Evolutionary conservation across 1,284 basidiomycete species (phyloP), one percentile per base, ranked within the genome.

Genomic region (Puccinia novopanici): DNA sequence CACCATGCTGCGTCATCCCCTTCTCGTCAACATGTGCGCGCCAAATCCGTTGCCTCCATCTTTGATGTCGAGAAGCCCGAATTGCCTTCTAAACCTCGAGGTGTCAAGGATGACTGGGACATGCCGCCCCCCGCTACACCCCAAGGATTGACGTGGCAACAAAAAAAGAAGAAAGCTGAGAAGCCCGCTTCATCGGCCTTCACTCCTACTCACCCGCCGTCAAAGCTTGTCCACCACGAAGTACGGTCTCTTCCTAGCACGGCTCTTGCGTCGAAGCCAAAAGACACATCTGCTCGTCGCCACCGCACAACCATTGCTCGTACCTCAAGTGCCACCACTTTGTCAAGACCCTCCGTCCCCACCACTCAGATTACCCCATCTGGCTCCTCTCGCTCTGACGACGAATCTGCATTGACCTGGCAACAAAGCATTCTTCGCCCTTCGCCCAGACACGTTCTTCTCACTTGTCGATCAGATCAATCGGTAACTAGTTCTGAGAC

Each of bases 391-490:
- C 48, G 59, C n/a, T 77, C 75, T 15, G 75, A 68, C 30, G 67
- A 79, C 22, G 67, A 79, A 55, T 79, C 67, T 59, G 40, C 76
- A 22, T 40, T 79, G 50, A 79, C 76, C 34, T 79, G 76, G 76
- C 76, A 79, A 71, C 76, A 79, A 71, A 54, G 67, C 42, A 57
- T 79, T 40, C 19, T 79, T 12, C 50, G 57, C 19, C 67, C 76
- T 10, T 79, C 55, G 12, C 76, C 55, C 40, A 65, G 45, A 48
- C 61, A 71, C 17, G 45, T n/a, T 30, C 22, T 52, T 42, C 48
- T 50, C 2, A 17, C 42, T 22, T 48, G 27, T 19, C 42, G 45
- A 30, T 52, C 67, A 8, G 67, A 77, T 68, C 48, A 37, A 54
- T 27, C 50, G 15, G 27, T 5, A 3, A 52, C 15, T 22, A 19